phyloP scores from a whole-genome alignment of 345 rosid genomes.

The Eutrema yunnanense region DNA sequence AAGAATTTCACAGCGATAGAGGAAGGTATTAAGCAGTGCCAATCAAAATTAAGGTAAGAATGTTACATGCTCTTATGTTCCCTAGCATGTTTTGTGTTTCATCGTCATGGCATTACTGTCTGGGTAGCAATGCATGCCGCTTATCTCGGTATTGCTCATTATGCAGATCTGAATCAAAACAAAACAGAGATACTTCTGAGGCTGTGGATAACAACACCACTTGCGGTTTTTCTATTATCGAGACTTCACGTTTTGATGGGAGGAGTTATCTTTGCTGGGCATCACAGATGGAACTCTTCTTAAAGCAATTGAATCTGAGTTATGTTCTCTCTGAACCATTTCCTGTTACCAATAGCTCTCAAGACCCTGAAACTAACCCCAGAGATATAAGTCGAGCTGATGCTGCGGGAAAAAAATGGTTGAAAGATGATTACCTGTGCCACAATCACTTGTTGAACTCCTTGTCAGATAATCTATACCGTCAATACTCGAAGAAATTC shows the following conservation, averaged over 20 bases:
- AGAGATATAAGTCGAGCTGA: slow-evolving; percentile 32
- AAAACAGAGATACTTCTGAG: slow-evolving; percentile 28
- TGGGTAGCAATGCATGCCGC: background rate
- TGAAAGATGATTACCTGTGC: slow-evolving; percentile 62
- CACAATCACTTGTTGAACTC: slow-evolving; percentile 53
- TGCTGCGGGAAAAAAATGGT: slow-evolving; percentile 46
- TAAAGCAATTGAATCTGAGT: slow-evolving; percentile 57
- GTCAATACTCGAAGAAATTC: slow-evolving; percentile 44
- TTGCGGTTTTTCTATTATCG: slow-evolving; percentile 35
- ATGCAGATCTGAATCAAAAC: slow-evolving; percentile 29
- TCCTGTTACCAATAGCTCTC: slow-evolving; percentile 29
- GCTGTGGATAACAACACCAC: slow-evolving; percentile 22
- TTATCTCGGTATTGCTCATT: background rate
- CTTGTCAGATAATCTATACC: slow-evolving; percentile 61
- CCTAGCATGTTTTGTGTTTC: background rate
- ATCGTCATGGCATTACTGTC: background rate
- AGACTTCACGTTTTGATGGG: slow-evolving; percentile 64
- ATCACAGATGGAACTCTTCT: slow-evolving; percentile 47
- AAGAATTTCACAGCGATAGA: slow-evolving; percentile 49
- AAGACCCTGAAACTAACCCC: slow-evolving; percentile 26
- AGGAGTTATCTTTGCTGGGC: slow-evolving; percentile 65
- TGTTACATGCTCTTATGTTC: background rate
- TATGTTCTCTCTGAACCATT: slow-evolving; percentile 59
- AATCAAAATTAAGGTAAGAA: slow-evolving; percentile 51
- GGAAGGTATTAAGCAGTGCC: slow-evolving; percentile 45